Percentiles rank a stretch among this genome's conserved stretches.
These are phyloP conservation scores for Lecanicillium sp. DNA, from an alignment of 2,329 filamentous ascomycete genomes.

Conservation along the genomic window DNA sequence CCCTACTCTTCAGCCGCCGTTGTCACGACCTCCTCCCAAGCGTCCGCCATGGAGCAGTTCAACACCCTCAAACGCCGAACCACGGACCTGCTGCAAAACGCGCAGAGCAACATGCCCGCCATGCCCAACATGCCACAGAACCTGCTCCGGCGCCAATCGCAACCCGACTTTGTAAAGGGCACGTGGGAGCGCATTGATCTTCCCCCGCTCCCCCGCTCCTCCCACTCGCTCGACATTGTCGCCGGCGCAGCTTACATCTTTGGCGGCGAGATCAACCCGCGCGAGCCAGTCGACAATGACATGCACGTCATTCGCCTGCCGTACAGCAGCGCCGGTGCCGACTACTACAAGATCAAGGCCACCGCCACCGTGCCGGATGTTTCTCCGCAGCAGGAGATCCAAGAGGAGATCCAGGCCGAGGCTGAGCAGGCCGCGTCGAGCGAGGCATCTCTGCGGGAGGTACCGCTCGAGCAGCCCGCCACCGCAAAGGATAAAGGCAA, in stretches of 20 bases:
- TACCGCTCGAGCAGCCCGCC: conserved; percentile 27
- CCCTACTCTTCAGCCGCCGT: too few relatives aligned
- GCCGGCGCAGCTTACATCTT: conserved; percentile 57
- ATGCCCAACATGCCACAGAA: conserved; percentile 20
- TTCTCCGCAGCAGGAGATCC: conserved; percentile 8
- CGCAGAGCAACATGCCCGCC: conserved; percentile 37
- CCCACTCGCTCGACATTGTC: conserved; percentile 60
- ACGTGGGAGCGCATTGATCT: conserved; percentile 54
- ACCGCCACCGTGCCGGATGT: conserved; percentile 31
- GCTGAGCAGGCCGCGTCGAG: conserved; percentile 13
- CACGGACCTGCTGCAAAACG: conserved; percentile 42
- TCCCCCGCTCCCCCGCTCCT: conserved; percentile 59
- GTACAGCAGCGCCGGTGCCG: conserved; percentile 47
- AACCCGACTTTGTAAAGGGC: conserved; percentile 27
- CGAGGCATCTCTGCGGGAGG: conserved; percentile 29
- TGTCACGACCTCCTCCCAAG: too few relatives aligned
- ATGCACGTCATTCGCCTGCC: conserved; percentile 60
- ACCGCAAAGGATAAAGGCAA: conserved; percentile 31
- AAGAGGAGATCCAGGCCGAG: conserved; percentile 10
- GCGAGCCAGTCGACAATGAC: conserved; percentile 63
- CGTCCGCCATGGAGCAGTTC: conserved; percentile 45
- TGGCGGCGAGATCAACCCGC: conserved; percentile 63
- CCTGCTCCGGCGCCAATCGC: not conserved
- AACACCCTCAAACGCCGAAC: conserved; percentile 46
- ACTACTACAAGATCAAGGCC: conserved; percentile 51